Evolutionary conservation across 148 eudicot genomes (phyloP), one percentile per base, ranked within the genome.

Genomic region (Selenicereus undatus): DNA sequence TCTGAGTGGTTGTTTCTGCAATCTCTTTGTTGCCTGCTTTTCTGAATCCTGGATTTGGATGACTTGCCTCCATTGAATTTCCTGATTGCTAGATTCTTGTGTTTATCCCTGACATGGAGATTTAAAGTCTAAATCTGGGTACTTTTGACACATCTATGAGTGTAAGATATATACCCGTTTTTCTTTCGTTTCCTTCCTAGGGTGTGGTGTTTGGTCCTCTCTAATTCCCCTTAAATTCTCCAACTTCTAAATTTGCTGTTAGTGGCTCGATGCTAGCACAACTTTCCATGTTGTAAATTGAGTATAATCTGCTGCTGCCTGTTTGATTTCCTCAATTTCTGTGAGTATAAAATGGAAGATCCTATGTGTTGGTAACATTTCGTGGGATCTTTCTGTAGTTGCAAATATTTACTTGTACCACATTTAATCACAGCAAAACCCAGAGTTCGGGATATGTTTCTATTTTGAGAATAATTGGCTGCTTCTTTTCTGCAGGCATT

Each of bases 401-500:
- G 16, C 56, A 45, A 42, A 18, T 71, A 11, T 73, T 14, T 10
- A 21, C 54, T 48, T 52, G 17, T 52, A 27, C 10, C 11, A 73
- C 35, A 0, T 42, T 39, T 71, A 2, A 56, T 68, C 32, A 70
- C 29, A 35, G 60, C 32, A 62, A 24, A 77, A 45, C 45, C 14
- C 52, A 39, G 22, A 11, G 24, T 9, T 71, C 29, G 39, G 22
- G 20, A 24, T 21, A 32, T 51, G 43, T 36, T 54, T 83, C 22
- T 52, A 54, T 75, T 54, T 36, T 75, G n/a, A 43, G 20, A 18
- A 56, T 16, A 27, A 36, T 70, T 56, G 36, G 56, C 43, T 83
- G 39, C 8, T 75, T 75, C 68, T 81, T 77, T 78, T 24, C n/a
- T 77, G 71, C 86, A 84, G 86, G 66, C 29, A 80, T 50, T 73